These are phyloP conservation scores for Globisporangium emineosum DNA, from an alignment of 352 stramenopile genomes.

Conservation along the genomic window DNA sequence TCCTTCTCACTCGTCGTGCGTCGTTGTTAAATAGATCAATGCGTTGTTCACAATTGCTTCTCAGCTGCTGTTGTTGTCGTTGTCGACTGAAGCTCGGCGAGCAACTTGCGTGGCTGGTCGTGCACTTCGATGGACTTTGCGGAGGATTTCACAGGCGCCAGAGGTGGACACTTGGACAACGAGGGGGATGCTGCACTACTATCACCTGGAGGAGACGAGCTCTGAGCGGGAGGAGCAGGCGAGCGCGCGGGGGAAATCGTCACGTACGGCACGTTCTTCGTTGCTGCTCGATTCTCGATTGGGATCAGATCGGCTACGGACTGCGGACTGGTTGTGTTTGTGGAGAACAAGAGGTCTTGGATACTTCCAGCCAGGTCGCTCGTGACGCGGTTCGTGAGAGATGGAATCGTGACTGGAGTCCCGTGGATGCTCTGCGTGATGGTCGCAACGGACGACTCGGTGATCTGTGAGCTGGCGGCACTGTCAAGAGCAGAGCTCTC, in stretches of 20 bases:
- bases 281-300: conserved; percentile 11
- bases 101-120: conserved; percentile 10
- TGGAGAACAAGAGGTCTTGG: conserved; percentile 60
- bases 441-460: conserved; percentile 12
- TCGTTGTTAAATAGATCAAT: conserved; percentile 15
- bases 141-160: conserved; percentile 6
- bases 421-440: conserved; percentile 39
- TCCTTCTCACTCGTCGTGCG: neutral
- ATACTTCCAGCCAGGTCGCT: conserved; percentile 45
- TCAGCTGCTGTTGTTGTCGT: neutral
- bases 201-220: neutral
- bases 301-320: conserved; percentile 42
- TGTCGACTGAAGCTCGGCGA: conserved; percentile 18
- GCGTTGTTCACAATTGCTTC: neutral
- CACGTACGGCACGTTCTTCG: conserved; percentile 7
- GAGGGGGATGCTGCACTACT: neutral
- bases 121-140: conserved; percentile 4
- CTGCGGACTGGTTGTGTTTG: conserved; percentile 63
- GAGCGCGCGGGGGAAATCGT: conserved; percentile 9
- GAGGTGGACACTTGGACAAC: conserved; percentile 10
- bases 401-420: conserved; percentile 54
- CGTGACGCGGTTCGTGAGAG: conserved; percentile 34
- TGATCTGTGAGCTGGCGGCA: neutral
- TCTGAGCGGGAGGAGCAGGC: neutral
- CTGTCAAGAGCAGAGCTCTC: conserved; percentile 5